Evolutionary conservation across 768 basidiomycete genomes (phyloP), one percentile per base, ranked within the genome.

Genomic region (Grammothele lineata): DNA sequence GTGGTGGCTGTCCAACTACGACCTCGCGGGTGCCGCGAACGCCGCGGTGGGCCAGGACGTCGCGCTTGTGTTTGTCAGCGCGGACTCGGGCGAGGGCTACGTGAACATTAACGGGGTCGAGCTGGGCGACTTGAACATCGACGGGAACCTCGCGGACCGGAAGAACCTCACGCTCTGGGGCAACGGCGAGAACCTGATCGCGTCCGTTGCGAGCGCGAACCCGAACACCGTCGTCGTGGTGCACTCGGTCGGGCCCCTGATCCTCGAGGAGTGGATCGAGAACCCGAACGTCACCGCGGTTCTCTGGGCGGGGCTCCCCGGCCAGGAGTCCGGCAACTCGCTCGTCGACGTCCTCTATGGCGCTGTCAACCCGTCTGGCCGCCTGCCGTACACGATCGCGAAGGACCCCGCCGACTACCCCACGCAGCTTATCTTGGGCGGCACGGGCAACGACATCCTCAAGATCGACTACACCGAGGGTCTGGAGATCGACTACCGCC

Each of bases 31-130:
- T 34, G 57, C 55, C 1, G 52, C 50, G n/a, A 35, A 45, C 25
- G 43, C 50, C 18, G 56, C 45, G 40, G 5, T 47, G 46, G 80
- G 92, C 62, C 91, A 76, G 58, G 70, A 92, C 59, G 72, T 81
- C 18, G 57, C 56, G 40, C 71, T 94, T 32, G 90, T 94, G 10
- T 92, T 92, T 64, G 73, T 92, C 54, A 81, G 82, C 51, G 75
- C 87, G 2, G 85, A 93, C 61, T 91, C 88, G 6, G 92, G 92
- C 19, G 92, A 94, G 67, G 78, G 69, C 15, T 89, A 88, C 59
- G 83, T 90, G 55, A 82, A 79, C n/a, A 83, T 89, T 11, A n/a
- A n/a, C n/a, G n/a, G n/a, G n/a, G n/a, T n/a, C n/a, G n/a, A n/a
- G n/a, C n/a, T n/a, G n/a, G n/a, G n/a, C n/a, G n/a, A n/a, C n/a